Evolutionary conservation across 176 grass and related monocot species (phyloP), one percentile per base, ranked within the genome.

Genomic region (Phoenix roebelenii): DNA sequence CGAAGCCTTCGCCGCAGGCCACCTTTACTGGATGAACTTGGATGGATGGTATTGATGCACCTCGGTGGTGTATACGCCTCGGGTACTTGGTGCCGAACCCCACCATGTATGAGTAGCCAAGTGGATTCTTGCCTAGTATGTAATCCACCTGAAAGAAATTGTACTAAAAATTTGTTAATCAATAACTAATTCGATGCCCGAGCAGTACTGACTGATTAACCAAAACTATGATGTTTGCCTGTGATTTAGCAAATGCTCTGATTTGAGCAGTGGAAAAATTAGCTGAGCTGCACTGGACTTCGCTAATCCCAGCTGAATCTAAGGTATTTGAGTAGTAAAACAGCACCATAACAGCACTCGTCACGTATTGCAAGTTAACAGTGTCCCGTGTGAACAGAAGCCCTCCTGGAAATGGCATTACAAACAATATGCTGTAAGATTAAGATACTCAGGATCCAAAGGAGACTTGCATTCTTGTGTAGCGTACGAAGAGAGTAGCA

Each of bases 81-180:
- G 79, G 75, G 67, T 29, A 79, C 49, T 32, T 57, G 7, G 61
- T n/a, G 23, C 79, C 54, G 22, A 63, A 88, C 9, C 79, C 79
- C 0, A 60, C 71, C 79, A 83, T 83, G 79, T 83, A 88, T 3
- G 75, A 79, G 61, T 72, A 66, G 17, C 72, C 25, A 54, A 51
- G 22, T 1, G 84, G 84, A 51, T 88, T 88, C 17, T 83, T 72
- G 20, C 79, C 79, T 2, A 88, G 71, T 54, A 88, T 88, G 72
- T 88, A 79, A 55, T 88, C 71, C 18, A 79, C 79, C 84, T 83
- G 75, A 58, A 76, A 16, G 1, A 3, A 10, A 3, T 44, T 44
- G 35, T 9, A 44, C 12, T 14, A 14, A 44, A 44, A 14, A 14
- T 12, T 12, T 44, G 35, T 44, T 44, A 12, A 14, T 12, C 5